Conservation (phyloP, 768 basidiomycete species). For the Lactarius indigo region DNA sequence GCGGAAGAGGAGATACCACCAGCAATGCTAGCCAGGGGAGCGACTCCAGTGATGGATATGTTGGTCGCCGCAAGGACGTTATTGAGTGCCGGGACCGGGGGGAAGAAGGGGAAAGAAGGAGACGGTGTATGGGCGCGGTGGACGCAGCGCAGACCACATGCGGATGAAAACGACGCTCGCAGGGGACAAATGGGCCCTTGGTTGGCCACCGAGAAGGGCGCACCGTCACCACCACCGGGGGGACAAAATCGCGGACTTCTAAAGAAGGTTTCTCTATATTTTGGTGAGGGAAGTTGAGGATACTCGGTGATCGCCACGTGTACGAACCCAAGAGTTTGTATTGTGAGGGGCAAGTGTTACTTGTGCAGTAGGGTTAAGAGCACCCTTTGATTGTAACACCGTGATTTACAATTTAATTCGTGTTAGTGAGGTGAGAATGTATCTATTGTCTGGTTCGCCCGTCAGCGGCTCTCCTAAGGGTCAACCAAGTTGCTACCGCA, state of each 20-base stretch:
- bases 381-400: background rate
- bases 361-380: background rate
- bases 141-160: conserved; percentile 17
- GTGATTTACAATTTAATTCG: background rate
- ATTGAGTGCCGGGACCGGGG: conserved; percentile 15
- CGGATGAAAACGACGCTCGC: conserved; percentile 19
- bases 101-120: conserved; percentile 12
- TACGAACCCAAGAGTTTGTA: background rate
- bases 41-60: conserved; percentile 25
- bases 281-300: conserved; percentile 22
- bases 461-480: background rate
- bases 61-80: conserved; percentile 21
- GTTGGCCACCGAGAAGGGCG: conserved; percentile 6
- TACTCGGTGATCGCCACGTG: background rate
- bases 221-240: conserved; percentile 4
- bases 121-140: conserved; percentile 21
- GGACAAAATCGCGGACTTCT: conserved; percentile 23
- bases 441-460: background rate
- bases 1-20: conserved; percentile 22
- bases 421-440: background rate
- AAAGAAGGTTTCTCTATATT: conserved; percentile 26
- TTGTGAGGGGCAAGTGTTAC: background rate
- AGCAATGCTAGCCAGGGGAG: conserved; percentile 15
- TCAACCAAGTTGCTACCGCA: background rate
- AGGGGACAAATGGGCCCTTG: conserved; percentile 5